Base-by-base conservation (phyloP, 2,329 filamentous ascomycete species). In the Colletotrichum truncatum region DNA sequence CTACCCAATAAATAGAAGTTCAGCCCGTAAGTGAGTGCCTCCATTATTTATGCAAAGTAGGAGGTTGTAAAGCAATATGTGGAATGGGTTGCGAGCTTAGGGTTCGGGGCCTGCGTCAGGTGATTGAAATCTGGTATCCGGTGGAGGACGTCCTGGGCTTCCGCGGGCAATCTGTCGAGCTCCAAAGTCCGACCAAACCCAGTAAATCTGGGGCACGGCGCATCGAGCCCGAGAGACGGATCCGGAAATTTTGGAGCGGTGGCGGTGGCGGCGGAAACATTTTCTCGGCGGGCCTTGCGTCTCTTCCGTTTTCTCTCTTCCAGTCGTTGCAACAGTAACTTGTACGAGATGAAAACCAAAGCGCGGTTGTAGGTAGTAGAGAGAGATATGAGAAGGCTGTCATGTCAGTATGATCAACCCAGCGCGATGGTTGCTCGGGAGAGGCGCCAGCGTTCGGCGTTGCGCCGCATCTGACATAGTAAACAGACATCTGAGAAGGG, bases 51-150 rank as follows among this genome's bases (percentile, higher is more conserved):
- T 34, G 87, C 86, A 57, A n/a, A 87, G 74, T 4, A 89, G 74
- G 10, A 89, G 82, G 71, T 89, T 89, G 73, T 86, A 85, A 59
- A 89, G 84, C 4, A 89, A 77, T 3, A 89, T 78, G 14, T 88
- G 78, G 70, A 88, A 88, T 71, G 89, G 87, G 67, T 87, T 88
- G n/a, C 36, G 43, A 1, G 26, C 11, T 48, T 38, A 6, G 3
- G 48, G 18, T 4, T 18, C 23, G 6, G 18, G 25, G 9, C 51
- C 53, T 6, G 32, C 38, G 1, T 30, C 43, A n/a, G 43, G 26
- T 2, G n/a, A 8, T 3, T 57, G 16, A n/a, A n/a, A 26, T 18
- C 14, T 30, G 7, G 6, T 23, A 6, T 28, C 56, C 1, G 28
- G 30, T 5, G 21, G 18, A 6, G 8, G 4, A 7, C 30, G 36